Evolutionary conservation across 805 yeast genomes (phyloP), one percentile per base, ranked within the genome.

Genomic region (Ascoidea tarda): DNA sequence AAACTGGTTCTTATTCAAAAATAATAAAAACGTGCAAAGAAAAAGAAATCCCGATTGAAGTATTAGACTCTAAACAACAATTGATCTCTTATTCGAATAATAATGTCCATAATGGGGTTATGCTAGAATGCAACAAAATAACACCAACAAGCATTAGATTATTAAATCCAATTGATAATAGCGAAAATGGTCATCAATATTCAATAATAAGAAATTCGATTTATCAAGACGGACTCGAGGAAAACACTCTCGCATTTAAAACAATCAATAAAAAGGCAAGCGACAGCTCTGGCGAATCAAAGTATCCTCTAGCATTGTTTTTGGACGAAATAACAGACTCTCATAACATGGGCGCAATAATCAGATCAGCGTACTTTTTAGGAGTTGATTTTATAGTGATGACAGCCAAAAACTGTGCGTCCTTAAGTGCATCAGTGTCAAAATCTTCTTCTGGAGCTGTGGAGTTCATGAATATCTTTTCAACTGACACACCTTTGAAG

Each of bases 371-470:
- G 0, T 78, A 74, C 62, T 79, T 65, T 59, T 64, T 79, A 32
- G 84, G 84, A 6, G 82, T 71, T 6, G 83, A 79, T 60, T 77
- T 78, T 57, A 60, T 79, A 4, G 72, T 77, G 2, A 63, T 77
- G 4, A 78, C 82, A 0, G 75, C 69, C 38, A 69, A 69, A 46
- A 74, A 77, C 55, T 72, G 78, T 55, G 87, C 96, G 0, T 77
- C 82, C 16, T 64, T 89, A 54, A 79, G 91, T 0, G 88, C 96
- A 0, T 82, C 77, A 0, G 90, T 88, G 2, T 76, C 82, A 32
- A 90, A 89, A 63, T 79, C 93, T 0, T 78, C 93, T 6, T 84
- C 87, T 5, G 97, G 97, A 16, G 88, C 96, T 0, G 69, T 85
- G 53, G 97, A 89, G 60, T 74, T 78, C 55, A 64, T 87, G 63